Conservation (phyloP, 352 stramenopile species). For the Phytophthora citrophthora region DNA sequence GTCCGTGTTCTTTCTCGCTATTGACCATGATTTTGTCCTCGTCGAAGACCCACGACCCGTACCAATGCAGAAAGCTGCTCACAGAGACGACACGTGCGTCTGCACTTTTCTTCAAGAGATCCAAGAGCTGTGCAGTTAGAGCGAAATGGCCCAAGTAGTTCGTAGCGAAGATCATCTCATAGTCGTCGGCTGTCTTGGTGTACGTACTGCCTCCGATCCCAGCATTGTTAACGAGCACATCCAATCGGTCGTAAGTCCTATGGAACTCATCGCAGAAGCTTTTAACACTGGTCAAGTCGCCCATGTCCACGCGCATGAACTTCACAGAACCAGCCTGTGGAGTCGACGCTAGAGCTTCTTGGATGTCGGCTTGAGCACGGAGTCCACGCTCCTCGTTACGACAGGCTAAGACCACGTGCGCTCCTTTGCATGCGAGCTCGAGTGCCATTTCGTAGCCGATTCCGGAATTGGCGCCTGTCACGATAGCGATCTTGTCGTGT, state of each 20-base stretch:
- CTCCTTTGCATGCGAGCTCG: constrained; percentile 38
- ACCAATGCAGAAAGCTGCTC: constrained; percentile 41
- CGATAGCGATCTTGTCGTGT: constrained; percentile 30
- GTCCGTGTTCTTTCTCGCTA: constrained; percentile 20
- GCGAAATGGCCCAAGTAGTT: constrained; percentile 70
- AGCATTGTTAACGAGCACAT: constrained; percentile 73
- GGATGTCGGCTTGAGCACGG: constrained; percentile 22
- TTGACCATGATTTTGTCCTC: constrained; percentile 26
- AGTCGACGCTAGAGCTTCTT: background rate
- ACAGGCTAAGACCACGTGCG: constrained; percentile 49
- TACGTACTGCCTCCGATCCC: constrained; percentile 33
- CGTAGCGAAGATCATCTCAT: constrained; percentile 62
- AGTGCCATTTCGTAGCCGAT: constrained; percentile 49
- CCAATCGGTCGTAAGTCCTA: constrained; percentile 20
- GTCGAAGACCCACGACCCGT: constrained; percentile 8
- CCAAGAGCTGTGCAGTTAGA: constrained; percentile 51
- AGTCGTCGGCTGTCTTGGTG: constrained; percentile 37
- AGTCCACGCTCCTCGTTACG: constrained; percentile 26
- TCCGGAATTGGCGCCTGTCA: constrained; percentile 50
- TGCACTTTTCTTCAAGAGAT: constrained; percentile 30
- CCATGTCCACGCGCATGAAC: constrained; percentile 53
- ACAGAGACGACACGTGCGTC: constrained; percentile 45
- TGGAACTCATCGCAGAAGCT: constrained; percentile 38
- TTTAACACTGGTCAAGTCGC: constrained; percentile 38
- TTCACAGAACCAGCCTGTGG: constrained; percentile 27